Evolutionary conservation across 2,329 filamentous ascomycete species (phyloP).

Genomic region (Phialophora verrucosa): DNA sequence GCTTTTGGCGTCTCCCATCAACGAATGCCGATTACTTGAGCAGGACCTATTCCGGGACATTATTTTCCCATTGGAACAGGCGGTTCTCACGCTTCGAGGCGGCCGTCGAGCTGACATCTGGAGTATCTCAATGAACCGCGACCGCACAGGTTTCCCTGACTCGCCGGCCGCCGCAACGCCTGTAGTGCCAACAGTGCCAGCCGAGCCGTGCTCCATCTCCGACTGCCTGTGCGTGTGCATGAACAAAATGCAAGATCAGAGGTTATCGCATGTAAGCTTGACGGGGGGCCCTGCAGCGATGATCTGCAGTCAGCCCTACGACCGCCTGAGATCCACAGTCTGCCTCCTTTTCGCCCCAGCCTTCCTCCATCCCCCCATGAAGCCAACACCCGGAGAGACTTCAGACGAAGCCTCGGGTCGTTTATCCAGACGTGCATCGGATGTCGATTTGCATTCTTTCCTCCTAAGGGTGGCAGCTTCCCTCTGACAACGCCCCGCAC

Average conservation of each 20-base stretch:
- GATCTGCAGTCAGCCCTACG: slow-evolving; percentile 28
- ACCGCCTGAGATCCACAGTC: slow-evolving; percentile 23
- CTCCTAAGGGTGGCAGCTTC: background rate
- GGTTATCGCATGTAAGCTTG: slow-evolving; percentile 25
- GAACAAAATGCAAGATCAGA: slow-evolving; percentile 22
- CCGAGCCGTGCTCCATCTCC: background rate
- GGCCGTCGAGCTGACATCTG: background rate
- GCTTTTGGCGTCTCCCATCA: background rate
- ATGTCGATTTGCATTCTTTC: slow-evolving; percentile 1
- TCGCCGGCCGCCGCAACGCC: background rate
- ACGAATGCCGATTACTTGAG: background rate
- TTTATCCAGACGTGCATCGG: background rate
- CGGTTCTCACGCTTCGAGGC: background rate
- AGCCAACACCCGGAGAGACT: background rate
- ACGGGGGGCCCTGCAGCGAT: slow-evolving; percentile 27
- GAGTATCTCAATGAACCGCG: background rate
- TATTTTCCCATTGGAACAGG: background rate
- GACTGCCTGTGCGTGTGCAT: slow-evolving; percentile 17
- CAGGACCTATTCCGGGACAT: background rate
- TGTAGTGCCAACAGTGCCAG: background rate
- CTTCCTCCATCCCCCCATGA: background rate
- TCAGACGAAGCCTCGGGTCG: background rate
- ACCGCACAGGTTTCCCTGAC: background rate
- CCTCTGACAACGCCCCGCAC: background rate
- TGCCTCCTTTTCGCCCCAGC: slow-evolving; percentile 26